phyloP scores from a whole-genome alignment of 2,329 filamentous ascomycete species.

The Xylariaceae sp. region DNA sequence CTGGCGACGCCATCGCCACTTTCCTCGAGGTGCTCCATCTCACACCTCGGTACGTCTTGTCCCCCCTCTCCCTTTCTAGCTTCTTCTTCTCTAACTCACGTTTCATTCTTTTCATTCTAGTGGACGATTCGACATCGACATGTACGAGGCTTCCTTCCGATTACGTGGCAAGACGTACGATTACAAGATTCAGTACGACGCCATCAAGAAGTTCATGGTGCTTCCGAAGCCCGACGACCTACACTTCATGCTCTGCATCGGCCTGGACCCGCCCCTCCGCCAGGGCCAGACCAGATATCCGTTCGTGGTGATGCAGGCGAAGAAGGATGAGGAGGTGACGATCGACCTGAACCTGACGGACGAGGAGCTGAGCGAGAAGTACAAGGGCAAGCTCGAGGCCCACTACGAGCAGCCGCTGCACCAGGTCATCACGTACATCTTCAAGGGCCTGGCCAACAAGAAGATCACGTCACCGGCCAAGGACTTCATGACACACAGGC shows the following conservation, averaged over 20 bases:
- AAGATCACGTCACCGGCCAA: conserved; percentile 91
- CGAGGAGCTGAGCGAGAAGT: conserved; percentile 74
- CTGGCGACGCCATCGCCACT: conserved; percentile 96
- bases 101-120: too few relatives aligned
- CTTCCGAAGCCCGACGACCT: conserved; percentile 97
- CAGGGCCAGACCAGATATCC: conserved; percentile 97
- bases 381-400: conserved; percentile 80
- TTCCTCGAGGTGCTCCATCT: conserved; percentile 96
- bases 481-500: conserved; percentile 90
- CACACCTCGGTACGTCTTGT: conserved; percentile 74
- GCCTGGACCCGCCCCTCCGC: conserved; percentile 87
- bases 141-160: conserved; percentile 97
- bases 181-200: conserved; percentile 98
- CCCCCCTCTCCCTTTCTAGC: background rate
- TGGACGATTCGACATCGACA: conserved; percentile 99
- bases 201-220: conserved; percentile 98
- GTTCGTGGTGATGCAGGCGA: conserved; percentile 98
- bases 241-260: conserved; percentile 90
- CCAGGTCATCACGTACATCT: conserved; percentile 90
- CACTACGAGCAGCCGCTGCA: conserved; percentile 94
- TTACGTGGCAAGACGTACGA: conserved; percentile 98
- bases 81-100: conserved; percentile 9
- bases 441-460: conserved; percentile 89
- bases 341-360: conserved; percentile 96
- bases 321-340: conserved; percentile 94